Evolutionary conservation across 441 rosid genomes (phyloP), one percentile per base, ranked within the genome.

Genomic region (Erodium texanum): DNA sequence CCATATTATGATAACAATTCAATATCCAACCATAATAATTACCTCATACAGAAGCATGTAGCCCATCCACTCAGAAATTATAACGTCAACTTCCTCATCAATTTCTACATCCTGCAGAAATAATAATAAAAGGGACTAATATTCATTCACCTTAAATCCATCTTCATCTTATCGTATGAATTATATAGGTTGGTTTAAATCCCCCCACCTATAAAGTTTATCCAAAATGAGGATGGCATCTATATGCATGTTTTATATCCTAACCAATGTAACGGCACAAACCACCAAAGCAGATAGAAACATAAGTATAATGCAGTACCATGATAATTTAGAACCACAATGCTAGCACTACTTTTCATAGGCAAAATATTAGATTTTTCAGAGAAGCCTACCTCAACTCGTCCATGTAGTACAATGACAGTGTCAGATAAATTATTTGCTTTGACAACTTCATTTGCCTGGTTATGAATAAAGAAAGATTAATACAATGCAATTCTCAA

Each of bases 61-160:
- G 66, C 99, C 97, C 99, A 94, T 94, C 99, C 99, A 94, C 74
- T 94, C 97, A 23, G 99, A 94, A 69, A 94, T 82, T 74, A 92
- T 92, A 64, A 89, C 96, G 80, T 94, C 99, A 76, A 94, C 99
- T 78, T 85, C 89, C 85, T 94, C 97, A 24, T 83, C 80, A 69
- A 91, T 91, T 79, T 89, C 89, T 79, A 94, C 93, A 83, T 94
- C 99, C 97, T 94, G 87, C 71, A 73, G 66, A 70, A 72, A 68
- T 76, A 5, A 19, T 19, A 14, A 20, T 20, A 10, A 20, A 20
- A 9, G 27, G 5, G 11, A 56, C 62, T 19, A 20, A 20, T 20
- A 19, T 20, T 56, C 24, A 56, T 56, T 56, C 24, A 20, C 22
- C 24, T 56, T 56, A 19, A 20, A 14, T 56, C 27, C 7, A 11